phyloP scores from a whole-genome alignment of 2,329 filamentous ascomycete species.

The Monilinia vaccinii-corymbosi region DNA sequence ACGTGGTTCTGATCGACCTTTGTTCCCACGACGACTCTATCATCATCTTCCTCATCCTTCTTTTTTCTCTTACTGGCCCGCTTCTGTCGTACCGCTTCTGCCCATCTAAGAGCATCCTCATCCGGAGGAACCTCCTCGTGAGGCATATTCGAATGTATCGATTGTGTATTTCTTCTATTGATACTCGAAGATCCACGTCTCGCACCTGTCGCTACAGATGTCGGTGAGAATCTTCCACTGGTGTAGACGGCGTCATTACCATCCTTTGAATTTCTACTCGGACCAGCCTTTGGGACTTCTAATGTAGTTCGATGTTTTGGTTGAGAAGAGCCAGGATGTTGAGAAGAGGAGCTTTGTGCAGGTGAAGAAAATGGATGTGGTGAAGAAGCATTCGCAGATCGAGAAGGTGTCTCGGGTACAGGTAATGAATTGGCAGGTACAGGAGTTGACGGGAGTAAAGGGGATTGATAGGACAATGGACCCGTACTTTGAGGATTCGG shows the following conservation, averaged over 20 bases:
- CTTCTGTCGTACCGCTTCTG: constrained; percentile 87
- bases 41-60: constrained; percentile 83
- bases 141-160: constrained; percentile 74
- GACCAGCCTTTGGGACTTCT: constrained; percentile 65
- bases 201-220: constrained; percentile 37
- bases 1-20: constrained; percentile 97
- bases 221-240: constrained; percentile 75
- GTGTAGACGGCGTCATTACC: constrained; percentile 57
- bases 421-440: constrained; percentile 18
- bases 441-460: constrained; percentile 25
- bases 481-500: constrained; percentile 27
- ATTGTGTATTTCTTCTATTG: constrained; percentile 71
- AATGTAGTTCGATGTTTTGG: constrained; percentile 80
- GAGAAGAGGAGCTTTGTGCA: constrained; percentile 31
- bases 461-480: constrained; percentile 26
- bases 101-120: constrained; percentile 85
- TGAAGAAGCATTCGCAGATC: constrained; percentile 27
- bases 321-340: constrained; percentile 44
- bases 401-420: constrained; percentile 18
- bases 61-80: constrained; percentile 76
- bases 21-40: constrained; percentile 88
- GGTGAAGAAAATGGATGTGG: constrained; percentile 58
- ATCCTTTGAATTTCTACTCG: constrained; percentile 65
- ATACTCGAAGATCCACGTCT: constrained; percentile 79
- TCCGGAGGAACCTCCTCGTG: constrained; percentile 78